Evolutionary conservation across 2,329 filamentous ascomycete genomes (phyloP).

Genomic region (Colletotrichum australisinense): DNA sequence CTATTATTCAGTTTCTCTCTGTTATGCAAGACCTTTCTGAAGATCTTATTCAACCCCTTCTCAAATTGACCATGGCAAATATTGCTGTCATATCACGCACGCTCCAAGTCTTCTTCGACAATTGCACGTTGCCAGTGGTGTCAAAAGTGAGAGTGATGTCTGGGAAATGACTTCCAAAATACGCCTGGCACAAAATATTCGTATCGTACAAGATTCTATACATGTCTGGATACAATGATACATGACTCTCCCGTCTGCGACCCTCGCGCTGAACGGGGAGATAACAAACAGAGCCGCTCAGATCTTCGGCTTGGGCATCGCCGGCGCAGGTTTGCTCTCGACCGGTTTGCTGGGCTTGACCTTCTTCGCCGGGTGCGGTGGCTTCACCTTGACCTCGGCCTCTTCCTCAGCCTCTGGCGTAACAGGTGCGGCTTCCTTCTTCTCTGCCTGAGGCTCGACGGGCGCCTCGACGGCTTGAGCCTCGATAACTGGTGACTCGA

Average conservation of each 20-base stretch:
- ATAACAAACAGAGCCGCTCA: slow-evolving; percentile 17
- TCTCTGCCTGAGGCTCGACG: neutral
- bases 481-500: neutral
- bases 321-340: slow-evolving; percentile 4
- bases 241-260: slow-evolving; percentile 15
- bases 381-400: neutral
- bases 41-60: neutral
- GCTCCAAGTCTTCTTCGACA: neutral
- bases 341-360: slow-evolving; percentile 22
- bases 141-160: neutral
- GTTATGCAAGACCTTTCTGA: slow-evolving; percentile 10
- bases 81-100: neutral
- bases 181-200: slow-evolving; percentile 16
- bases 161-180: neutral
- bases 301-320: slow-evolving; percentile 23
- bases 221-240: slow-evolving; percentile 34
- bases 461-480: neutral
- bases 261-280: neutral
- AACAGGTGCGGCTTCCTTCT: neutral
- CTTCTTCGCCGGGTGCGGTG: slow-evolving; percentile 4
- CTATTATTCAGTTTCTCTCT: slow-evolving; percentile 1
- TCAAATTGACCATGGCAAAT: neutral
- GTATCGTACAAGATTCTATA: slow-evolving; percentile 36
- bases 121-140: neutral
- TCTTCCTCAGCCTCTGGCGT: neutral